These are phyloP conservation scores for Moricandia moricandioides DNA, from an alignment of 345 rosid species.

Conservation along the genomic window DNA sequence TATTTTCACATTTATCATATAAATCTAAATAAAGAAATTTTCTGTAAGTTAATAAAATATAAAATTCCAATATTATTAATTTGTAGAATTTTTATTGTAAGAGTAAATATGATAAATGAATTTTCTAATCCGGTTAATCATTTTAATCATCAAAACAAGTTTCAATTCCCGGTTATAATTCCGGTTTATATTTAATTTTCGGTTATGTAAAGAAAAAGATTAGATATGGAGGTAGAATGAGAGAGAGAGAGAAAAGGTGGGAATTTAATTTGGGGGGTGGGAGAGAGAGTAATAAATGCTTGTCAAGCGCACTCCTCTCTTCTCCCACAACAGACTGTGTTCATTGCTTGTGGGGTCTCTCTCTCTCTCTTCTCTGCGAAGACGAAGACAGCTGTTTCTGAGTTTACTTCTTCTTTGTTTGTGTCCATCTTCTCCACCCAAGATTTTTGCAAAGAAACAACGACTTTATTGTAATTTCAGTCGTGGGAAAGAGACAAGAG, in stretches of 20 bases:
- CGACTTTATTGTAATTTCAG: conserved; percentile 5
- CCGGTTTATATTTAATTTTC: conserved; percentile 4
- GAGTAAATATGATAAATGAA: not conserved
- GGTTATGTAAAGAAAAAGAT: not conserved
- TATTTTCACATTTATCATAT: too few relatives aligned
- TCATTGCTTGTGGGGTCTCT: conserved; percentile 41
- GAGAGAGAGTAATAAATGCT: conserved; percentile 30
- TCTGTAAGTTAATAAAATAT: too few relatives aligned
- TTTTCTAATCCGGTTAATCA: not conserved
- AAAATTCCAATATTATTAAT: too few relatives aligned
- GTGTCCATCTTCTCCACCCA: conserved; percentile 17
- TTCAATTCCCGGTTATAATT: not conserved
- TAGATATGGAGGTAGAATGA: not conserved
- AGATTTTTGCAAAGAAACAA: not conserved
- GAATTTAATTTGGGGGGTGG: not conserved
- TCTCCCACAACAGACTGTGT: conserved; percentile 34
- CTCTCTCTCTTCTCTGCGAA: conserved; percentile 17
- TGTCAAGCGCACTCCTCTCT: conserved; percentile 29
- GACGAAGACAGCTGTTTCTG: conserved; percentile 38
- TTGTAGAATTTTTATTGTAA: too few relatives aligned
- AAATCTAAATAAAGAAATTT: too few relatives aligned
- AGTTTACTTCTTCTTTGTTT: conserved; percentile 15
- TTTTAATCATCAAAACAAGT: not conserved
- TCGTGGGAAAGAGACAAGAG: conserved; percentile 30
- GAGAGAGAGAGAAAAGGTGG: conserved; percentile 26